phyloP scores from a whole-genome alignment of 1,284 basidiomycete genomes.

The Coriolopsis trogii region DNA sequence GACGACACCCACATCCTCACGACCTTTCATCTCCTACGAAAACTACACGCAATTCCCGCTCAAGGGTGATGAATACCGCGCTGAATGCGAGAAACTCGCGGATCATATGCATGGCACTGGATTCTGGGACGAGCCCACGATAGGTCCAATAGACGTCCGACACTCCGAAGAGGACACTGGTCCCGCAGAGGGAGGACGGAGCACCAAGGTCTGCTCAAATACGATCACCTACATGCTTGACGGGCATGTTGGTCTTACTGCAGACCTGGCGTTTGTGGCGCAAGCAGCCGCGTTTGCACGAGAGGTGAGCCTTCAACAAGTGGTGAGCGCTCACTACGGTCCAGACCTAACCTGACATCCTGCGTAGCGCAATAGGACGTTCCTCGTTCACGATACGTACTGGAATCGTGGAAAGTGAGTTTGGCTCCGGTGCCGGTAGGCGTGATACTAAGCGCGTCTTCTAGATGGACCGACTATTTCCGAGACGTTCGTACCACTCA shows the following conservation, averaged over 20 bases:
- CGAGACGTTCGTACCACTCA: constrained; percentile 55
- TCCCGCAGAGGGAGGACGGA: constrained; percentile 35
- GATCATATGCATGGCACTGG: constrained; percentile 50
- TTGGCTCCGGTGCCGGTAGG: neutral
- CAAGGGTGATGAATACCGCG: constrained; percentile 53
- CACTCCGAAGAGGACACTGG: constrained; percentile 46
- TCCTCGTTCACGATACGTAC: constrained; percentile 45
- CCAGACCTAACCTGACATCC: constrained; percentile 16
- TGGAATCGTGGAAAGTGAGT: constrained; percentile 73
- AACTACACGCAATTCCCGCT: constrained; percentile 65
- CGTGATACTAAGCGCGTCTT: neutral
- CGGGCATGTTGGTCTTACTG: constrained; percentile 61
- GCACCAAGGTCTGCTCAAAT: constrained; percentile 50
- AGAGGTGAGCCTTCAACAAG: constrained; percentile 45
- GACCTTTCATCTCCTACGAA: constrained; percentile 54
- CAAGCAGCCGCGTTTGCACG: constrained; percentile 66
- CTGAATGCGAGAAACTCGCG: constrained; percentile 55
- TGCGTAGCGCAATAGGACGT: constrained; percentile 35
- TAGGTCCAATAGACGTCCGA: constrained; percentile 44
- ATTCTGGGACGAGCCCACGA: constrained; percentile 53
- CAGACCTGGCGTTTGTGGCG: constrained; percentile 66
- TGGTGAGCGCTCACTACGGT: constrained; percentile 34
- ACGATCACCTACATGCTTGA: constrained; percentile 74
- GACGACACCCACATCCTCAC: constrained; percentile 17
- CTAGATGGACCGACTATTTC: constrained; percentile 70